Percentiles rank a stretch among this genome's conserved stretches.
These are phyloP conservation scores for Lentinula guzmanii DNA, from an alignment of 768 basidiomycete species.

Conservation along the genomic window DNA sequence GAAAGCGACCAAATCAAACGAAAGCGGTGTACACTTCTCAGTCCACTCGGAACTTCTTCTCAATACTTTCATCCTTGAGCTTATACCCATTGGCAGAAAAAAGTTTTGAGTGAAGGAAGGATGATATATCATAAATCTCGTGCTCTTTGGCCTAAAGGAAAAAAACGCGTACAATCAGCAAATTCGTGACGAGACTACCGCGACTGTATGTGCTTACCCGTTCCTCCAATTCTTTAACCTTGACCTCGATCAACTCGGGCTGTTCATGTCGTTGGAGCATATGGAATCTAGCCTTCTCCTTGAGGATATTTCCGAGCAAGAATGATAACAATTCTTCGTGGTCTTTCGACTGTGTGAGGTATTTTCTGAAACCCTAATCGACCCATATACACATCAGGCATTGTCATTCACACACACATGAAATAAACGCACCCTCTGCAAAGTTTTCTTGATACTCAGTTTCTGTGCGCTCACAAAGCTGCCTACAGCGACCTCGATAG, in stretches of 20 bases:
- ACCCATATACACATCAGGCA: background rate
- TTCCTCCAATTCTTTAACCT: conserved; percentile 78
- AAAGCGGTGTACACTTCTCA: conserved; percentile 11
- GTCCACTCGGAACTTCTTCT: conserved; percentile 63
- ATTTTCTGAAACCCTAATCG: conserved; percentile 88
- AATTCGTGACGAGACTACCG: background rate
- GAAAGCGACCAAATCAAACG: conserved; percentile 8
- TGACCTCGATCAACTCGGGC: conserved; percentile 72
- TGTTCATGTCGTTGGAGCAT: conserved; percentile 73
- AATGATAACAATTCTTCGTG: conserved; percentile 95
- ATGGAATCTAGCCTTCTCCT: conserved; percentile 84
- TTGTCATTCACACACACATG: background rate
- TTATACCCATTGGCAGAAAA: conserved; percentile 90
- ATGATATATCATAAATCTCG: conserved; percentile 86
- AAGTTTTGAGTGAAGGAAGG: conserved; percentile 81
- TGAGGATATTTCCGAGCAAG: conserved; percentile 88
- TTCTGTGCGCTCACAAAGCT: conserved; percentile 98
- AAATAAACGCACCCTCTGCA: conserved; percentile 69
- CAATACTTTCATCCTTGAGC: conserved; percentile 57
- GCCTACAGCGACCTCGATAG: conserved; percentile 91
- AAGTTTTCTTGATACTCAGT: conserved; percentile 96
- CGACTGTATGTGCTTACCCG: conserved; percentile 44
- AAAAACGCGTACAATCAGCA: conserved; percentile 1
- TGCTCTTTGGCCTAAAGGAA: conserved; percentile 81
- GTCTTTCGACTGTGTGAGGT: conserved; percentile 91